phyloP scores from a whole-genome alignment of 441 rosid species.

The Kokia cookei region DNA sequence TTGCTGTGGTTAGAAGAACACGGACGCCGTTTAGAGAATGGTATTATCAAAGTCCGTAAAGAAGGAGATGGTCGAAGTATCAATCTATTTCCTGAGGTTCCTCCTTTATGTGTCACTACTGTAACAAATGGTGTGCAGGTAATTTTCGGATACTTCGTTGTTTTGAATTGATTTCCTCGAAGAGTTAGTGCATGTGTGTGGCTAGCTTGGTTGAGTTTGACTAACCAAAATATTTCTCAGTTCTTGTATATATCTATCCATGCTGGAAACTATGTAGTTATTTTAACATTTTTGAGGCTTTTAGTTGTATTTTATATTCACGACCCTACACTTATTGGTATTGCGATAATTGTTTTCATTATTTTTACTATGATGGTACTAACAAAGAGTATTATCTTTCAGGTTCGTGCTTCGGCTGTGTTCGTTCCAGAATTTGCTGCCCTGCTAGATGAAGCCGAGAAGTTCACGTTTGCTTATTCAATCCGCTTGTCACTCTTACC shows the following conservation, averaged over 20 bases:
- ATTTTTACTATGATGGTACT: neutral
- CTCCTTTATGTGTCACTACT: constrained; percentile 48
- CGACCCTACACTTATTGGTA: neutral
- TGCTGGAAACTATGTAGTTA: neutral
- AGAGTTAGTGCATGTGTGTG: neutral
- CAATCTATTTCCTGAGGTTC: constrained; percentile 47
- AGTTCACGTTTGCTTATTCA: constrained; percentile 45
- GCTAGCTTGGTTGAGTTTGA: neutral
- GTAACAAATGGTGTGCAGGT: constrained; percentile 54
- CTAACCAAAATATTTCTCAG: neutral
- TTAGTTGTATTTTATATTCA: neutral
- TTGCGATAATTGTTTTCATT: neutral
- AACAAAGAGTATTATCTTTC: neutral
- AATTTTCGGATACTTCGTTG: neutral
- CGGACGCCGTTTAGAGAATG: constrained; percentile 39
- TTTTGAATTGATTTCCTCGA: neutral
- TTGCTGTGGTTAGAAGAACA: constrained; percentile 73
- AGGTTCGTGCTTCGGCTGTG: constrained; percentile 61
- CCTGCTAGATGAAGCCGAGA: constrained; percentile 12
- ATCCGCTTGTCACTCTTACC: constrained; percentile 58
- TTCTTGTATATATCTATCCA: neutral
- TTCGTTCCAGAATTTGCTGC: constrained; percentile 42
- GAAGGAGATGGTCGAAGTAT: constrained; percentile 28
- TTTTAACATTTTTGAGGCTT: neutral
- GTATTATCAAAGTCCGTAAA: constrained; percentile 35